Conservation (phyloP, 1,284 basidiomycete species). For the Apiotrichum laibachii region DNA sequence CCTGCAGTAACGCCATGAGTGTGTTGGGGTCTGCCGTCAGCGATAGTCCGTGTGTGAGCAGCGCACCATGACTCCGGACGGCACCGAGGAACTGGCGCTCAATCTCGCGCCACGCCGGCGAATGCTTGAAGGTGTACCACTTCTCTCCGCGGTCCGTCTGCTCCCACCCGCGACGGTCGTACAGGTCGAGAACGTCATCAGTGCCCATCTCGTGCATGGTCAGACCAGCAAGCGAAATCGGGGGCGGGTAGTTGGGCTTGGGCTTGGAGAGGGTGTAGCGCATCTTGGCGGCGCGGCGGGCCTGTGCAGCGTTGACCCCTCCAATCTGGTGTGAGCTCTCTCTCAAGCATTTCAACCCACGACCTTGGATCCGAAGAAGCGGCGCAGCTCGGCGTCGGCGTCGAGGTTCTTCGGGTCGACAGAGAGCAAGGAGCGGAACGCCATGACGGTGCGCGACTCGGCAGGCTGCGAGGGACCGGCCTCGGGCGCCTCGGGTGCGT, state of each 20-base stretch:
- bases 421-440: slow-evolving; percentile 60
- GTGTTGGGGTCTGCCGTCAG: slow-evolving; percentile 52
- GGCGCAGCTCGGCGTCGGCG: slow-evolving; percentile 78
- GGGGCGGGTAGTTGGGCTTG: slow-evolving; percentile 52
- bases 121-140: slow-evolving; percentile 85
- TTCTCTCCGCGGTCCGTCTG: slow-evolving; percentile 58
- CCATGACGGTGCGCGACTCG: slow-evolving; percentile 21
- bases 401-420: slow-evolving; percentile 77
- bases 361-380: slow-evolving; percentile 87
- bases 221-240: slow-evolving; percentile 58
- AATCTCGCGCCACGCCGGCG: slow-evolving; percentile 72
- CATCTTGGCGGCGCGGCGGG: slow-evolving; percentile 27
- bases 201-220: slow-evolving; percentile 60
- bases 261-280: slow-evolving; percentile 45
- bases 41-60: not conserved
- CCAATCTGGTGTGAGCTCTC: slow-evolving; percentile 29
- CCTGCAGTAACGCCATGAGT: slow-evolving; percentile 54
- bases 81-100: slow-evolving; percentile 75
- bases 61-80: slow-evolving; percentile 72
- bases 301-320: slow-evolving; percentile 24
- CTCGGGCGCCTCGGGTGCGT: slow-evolving; percentile 13
- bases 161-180: slow-evolving; percentile 53
- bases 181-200: slow-evolving; percentile 58
- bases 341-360: slow-evolving; percentile 52
- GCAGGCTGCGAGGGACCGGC: slow-evolving; percentile 5